Evolutionary conservation across 495 filamentous ascomycete genomes (phyloP).

Genomic region (Tuber magnatum): DNA sequence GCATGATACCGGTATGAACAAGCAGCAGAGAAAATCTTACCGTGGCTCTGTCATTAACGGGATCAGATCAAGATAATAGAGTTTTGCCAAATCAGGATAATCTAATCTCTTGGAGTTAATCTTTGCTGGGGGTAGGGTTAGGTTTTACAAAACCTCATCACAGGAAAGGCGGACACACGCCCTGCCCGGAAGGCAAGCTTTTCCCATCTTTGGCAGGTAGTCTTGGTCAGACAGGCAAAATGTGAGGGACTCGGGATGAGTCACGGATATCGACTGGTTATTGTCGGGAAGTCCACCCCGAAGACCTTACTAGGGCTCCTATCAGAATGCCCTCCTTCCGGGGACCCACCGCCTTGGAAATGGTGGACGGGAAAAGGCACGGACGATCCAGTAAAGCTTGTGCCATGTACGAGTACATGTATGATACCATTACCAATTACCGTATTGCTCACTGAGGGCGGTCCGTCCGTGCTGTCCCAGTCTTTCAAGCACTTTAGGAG

Average conservation of each 20-base stretch:
- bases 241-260: background rate
- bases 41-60: background rate
- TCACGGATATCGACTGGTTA: background rate
- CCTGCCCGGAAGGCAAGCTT: background rate
- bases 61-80: background rate
- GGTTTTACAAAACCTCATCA: background rate
- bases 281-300: background rate
- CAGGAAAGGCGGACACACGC: background rate
- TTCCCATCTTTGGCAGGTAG: background rate
- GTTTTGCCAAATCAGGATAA: background rate
- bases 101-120: background rate
- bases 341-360: background rate
- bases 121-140: background rate
- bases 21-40: background rate
- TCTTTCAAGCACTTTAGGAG: background rate
- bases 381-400: background rate
- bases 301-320: background rate
- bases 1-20: no score
- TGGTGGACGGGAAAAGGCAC: background rate
- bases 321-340: background rate
- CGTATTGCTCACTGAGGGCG: background rate
- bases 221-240: background rate
- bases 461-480: background rate
- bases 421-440: background rate
- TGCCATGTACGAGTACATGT: background rate